These are phyloP conservation scores for Ganoderma multipileum DNA, from an alignment of 1,284 basidiomycete species.

Conservation along the genomic window DNA sequence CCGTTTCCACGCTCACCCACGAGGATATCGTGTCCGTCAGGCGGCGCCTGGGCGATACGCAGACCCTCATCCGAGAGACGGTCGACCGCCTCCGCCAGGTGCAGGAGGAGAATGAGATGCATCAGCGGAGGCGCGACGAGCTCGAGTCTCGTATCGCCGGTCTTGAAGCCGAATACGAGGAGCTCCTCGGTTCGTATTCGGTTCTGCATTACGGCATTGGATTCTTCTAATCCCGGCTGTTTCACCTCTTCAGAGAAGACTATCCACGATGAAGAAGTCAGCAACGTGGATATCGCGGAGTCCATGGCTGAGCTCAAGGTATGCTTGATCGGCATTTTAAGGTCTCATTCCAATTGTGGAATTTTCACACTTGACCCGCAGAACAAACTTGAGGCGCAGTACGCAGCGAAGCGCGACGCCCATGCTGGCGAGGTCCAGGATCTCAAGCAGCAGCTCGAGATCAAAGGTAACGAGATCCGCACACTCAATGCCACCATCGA, in stretches of 20 bases:
- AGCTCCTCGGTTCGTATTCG: conserved; percentile 78
- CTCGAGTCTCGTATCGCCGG: conserved; percentile 83
- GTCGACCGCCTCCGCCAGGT: conserved; percentile 89
- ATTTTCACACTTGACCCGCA: conserved; percentile 42
- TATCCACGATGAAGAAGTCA: conserved; percentile 83
- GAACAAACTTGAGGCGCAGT: conserved; percentile 95
- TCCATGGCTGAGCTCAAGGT: conserved; percentile 93
- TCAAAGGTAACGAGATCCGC: conserved; percentile 87
- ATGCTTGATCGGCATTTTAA: conserved; percentile 34
- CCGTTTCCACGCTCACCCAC: conserved; percentile 64
- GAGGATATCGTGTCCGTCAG: conserved; percentile 86
- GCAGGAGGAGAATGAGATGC: conserved; percentile 93
- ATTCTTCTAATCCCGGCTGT: conserved; percentile 20
- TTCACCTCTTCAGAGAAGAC: conserved; percentile 70
- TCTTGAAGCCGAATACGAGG: conserved; percentile 95
- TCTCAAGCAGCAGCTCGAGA: conserved; percentile 91
- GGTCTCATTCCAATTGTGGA: conserved; percentile 21
- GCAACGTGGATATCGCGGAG: conserved; percentile 80
- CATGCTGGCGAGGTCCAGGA: conserved; percentile 88
- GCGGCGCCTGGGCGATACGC: conserved; percentile 89
- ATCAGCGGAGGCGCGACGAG: conserved; percentile 85
- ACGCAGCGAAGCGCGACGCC: conserved; percentile 90
- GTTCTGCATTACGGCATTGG: conserved; percentile 16
- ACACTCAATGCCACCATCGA: conserved; percentile 89
- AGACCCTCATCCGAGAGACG: conserved; percentile 86